phyloP scores from a whole-genome alignment of 352 stramenopile genomes.

The Phytophthora lateralis region DNA sequence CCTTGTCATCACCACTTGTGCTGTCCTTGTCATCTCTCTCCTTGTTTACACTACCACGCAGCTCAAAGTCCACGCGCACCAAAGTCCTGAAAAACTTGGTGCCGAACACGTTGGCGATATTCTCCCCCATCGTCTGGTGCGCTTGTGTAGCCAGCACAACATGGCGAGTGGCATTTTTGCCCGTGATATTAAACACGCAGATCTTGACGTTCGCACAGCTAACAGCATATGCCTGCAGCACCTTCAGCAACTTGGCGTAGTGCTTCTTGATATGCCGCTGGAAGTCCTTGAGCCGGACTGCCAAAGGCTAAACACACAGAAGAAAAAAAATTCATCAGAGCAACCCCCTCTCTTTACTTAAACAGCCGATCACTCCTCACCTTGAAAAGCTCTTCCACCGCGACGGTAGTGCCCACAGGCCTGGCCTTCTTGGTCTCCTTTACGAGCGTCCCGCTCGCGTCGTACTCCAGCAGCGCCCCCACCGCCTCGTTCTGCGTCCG shows the following conservation, averaged over 20 bases:
- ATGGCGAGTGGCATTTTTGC: slow-evolving; percentile 55
- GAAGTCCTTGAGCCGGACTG: slow-evolving; percentile 94
- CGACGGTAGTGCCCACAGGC: slow-evolving; percentile 93
- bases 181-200: slow-evolving; percentile 56
- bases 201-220: slow-evolving; percentile 66
- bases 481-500: slow-evolving; percentile 71
- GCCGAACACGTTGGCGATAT: slow-evolving; percentile 91
- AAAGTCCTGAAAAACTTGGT: slow-evolving; percentile 92
- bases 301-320: slow-evolving; percentile 62
- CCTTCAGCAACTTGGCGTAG: slow-evolving; percentile 90
- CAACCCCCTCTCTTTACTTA: neutral
- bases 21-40: slow-evolving; percentile 19
- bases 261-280: slow-evolving; percentile 94
- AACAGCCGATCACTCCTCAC: slow-evolving; percentile 9
- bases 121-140: slow-evolving; percentile 76
- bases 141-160: slow-evolving; percentile 71
- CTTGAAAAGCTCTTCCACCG: slow-evolving; percentile 93
- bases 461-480: slow-evolving; percentile 88
- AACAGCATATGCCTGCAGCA: slow-evolving; percentile 89
- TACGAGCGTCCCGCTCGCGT: slow-evolving; percentile 66
- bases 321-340: slow-evolving; percentile 8
- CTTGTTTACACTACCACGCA: slow-evolving; percentile 36
- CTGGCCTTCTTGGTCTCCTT: slow-evolving; percentile 63
- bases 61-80: slow-evolving; percentile 68
- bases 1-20: slow-evolving; percentile 25